Percentiles rank a stretch among this genome's conserved stretches.
Evolutionary conservation across 31 red algal genomes (phyloP).

Genomic region (Porphyra umbilicalis): DNA sequence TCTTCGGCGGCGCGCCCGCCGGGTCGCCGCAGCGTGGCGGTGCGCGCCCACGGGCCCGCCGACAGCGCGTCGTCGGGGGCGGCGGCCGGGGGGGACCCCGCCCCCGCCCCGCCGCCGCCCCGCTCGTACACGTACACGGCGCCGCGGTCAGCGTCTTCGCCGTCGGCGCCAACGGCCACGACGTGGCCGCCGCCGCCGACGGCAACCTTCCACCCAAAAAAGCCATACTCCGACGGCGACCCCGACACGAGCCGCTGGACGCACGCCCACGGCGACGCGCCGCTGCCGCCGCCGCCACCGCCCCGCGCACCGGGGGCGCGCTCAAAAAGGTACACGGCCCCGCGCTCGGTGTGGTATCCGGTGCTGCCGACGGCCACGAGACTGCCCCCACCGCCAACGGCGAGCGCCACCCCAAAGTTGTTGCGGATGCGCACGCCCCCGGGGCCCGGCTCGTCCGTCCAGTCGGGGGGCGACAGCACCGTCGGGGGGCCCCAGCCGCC

Average conservation of each 20-base stretch:
- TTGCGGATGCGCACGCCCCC: slow-evolving; percentile 72
- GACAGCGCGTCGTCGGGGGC: background rate
- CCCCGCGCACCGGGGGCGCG: background rate
- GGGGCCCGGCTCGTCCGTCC: slow-evolving; percentile 40
- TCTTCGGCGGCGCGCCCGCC: slow-evolving; percentile 33
- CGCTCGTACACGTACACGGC: slow-evolving; percentile 54
- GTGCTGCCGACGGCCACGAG: slow-evolving; percentile 48
- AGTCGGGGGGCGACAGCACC: slow-evolving; percentile 42
- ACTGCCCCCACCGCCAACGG: slow-evolving; percentile 18
- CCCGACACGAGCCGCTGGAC: slow-evolving; percentile 38
- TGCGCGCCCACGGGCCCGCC: background rate
- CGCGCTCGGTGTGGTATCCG: slow-evolving; percentile 59
- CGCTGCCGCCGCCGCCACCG: background rate
- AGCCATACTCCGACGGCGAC: slow-evolving; percentile 46
- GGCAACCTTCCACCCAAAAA: slow-evolving; percentile 61
- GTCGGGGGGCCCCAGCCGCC: slow-evolving; percentile 27
- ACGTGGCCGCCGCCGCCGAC: slow-evolving; percentile 24
- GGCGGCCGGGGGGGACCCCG: background rate
- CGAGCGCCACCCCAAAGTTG: slow-evolving; percentile 66
- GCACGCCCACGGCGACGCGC: too few relatives aligned
- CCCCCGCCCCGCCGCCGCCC: background rate
- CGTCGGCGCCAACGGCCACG: slow-evolving; percentile 62
- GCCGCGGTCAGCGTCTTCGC: slow-evolving; percentile 61
- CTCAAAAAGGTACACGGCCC: slow-evolving; percentile 51
- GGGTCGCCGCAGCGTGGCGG: background rate